Evolutionary conservation across 768 basidiomycete species (phyloP).

Genomic region (Mycena rebaudengoi): DNA sequence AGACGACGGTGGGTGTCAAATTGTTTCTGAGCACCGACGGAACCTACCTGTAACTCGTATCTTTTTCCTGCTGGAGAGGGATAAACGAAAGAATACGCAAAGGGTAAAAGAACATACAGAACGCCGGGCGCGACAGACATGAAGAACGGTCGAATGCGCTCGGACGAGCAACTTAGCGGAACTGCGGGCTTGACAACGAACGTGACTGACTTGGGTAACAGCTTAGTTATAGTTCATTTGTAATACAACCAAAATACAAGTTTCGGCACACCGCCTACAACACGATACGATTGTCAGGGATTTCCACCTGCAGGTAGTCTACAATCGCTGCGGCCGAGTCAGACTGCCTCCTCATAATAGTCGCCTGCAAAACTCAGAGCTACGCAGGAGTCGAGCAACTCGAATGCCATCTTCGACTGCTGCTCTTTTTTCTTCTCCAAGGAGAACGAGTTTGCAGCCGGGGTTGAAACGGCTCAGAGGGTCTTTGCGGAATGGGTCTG

Average conservation of each 20-base stretch:
- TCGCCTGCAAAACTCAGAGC: too few relatives aligned
- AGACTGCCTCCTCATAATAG: too few relatives aligned
- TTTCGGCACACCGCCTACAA: background rate
- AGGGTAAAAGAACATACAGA: slow-evolving; percentile 45
- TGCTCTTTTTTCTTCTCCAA: slow-evolving; percentile 16
- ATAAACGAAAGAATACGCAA: slow-evolving; percentile 14
- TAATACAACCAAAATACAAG: too few relatives aligned
- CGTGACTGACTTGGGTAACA: background rate
- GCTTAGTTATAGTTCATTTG: background rate
- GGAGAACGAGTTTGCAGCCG: slow-evolving; percentile 6
- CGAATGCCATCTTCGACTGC: too few relatives aligned
- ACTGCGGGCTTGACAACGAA: slow-evolving; percentile 13
- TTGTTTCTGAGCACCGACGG: background rate
- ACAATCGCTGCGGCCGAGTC: too few relatives aligned
- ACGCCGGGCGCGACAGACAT: slow-evolving; percentile 59
- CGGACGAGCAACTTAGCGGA: background rate
- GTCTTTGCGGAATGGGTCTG: slow-evolving; percentile 24
- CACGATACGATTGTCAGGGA: background rate
- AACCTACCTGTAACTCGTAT: slow-evolving; percentile 78
- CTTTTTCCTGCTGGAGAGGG: slow-evolving; percentile 64
- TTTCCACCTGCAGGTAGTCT: slow-evolving; percentile 16
- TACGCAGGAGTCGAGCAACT: too few relatives aligned
- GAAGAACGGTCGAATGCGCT: slow-evolving; percentile 9
- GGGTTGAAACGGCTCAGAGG: background rate
- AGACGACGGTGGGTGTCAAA: slow-evolving; percentile 14